These are phyloP conservation scores for Blastosporella zonata DNA, from an alignment of 1,284 basidiomycete species.

Conservation along the genomic window DNA sequence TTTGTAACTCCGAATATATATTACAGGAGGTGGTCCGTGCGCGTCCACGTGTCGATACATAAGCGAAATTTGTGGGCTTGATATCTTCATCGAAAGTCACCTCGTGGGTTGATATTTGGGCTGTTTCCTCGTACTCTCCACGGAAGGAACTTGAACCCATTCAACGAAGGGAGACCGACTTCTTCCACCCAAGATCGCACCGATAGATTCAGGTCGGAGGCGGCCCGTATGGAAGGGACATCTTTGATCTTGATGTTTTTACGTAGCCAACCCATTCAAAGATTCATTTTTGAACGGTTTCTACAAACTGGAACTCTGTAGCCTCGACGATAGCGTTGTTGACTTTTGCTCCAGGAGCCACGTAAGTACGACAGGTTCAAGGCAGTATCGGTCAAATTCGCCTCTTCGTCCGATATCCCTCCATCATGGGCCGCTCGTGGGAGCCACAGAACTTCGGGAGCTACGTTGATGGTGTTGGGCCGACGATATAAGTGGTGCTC, in stretches of 20 bases:
- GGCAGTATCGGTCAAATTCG: too few species aligned
- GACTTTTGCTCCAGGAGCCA: too few species aligned
- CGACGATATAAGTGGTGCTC: too few species aligned
- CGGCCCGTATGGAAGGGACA: constrained; percentile 55
- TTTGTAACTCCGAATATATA: constrained; percentile 24
- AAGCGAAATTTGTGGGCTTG: constrained; percentile 18
- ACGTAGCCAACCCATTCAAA: too few species aligned
- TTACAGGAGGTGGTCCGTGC: constrained; percentile 53
- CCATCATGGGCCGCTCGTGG: too few species aligned
- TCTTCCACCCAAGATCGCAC: constrained; percentile 46
- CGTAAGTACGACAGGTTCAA: too few species aligned
- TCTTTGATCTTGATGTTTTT: constrained; percentile 21
- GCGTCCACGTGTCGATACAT: constrained; percentile 28
- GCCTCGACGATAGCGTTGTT: too few species aligned
- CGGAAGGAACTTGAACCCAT: constrained; percentile 50
- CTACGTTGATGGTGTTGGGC: too few species aligned
- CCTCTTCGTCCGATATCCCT: too few species aligned
- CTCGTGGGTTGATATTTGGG: constrained; percentile 71
- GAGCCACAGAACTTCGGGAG: too few species aligned
- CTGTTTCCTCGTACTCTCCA: constrained; percentile 33
- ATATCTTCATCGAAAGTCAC: constrained; percentile 60
- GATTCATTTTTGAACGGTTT: too few species aligned
- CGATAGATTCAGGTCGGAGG: constrained; percentile 36
- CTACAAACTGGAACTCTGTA: too few species aligned
- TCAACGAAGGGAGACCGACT: constrained; percentile 43